Conservation (phyloP, 345 rosid genomes). For the Garcia nutans region DNA sequence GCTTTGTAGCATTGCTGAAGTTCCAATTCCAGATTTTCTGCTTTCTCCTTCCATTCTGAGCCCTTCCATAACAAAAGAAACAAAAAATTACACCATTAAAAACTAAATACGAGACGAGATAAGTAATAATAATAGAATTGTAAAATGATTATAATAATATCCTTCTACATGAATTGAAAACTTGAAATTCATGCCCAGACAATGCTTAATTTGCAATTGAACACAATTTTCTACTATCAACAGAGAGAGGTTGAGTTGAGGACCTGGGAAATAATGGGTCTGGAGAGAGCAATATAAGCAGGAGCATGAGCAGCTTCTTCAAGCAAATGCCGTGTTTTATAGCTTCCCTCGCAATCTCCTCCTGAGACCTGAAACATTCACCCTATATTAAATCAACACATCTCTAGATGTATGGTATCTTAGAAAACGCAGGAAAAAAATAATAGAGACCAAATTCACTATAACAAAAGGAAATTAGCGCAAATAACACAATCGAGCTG, state of each 20-base stretch:
- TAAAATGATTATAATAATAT: background rate
- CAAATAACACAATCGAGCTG: background rate
- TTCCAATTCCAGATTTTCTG: conserved; percentile 68
- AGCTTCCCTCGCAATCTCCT: conserved; percentile 59
- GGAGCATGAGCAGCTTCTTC: conserved; percentile 97
- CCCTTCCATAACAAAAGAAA: conserved; percentile 41
- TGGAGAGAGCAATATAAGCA: conserved; percentile 70
- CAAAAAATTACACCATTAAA: background rate
- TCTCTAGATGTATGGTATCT: background rate
- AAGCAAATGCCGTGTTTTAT: conserved; percentile 76
- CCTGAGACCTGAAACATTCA: conserved; percentile 28
- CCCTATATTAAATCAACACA: background rate
- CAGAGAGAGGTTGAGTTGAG: background rate
- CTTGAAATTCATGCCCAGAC: background rate
- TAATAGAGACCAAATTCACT: background rate
- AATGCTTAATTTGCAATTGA: background rate
- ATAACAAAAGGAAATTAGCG: background rate
- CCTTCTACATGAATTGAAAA: background rate
- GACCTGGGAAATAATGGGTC: conserved; percentile 82
- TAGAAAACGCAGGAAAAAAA: background rate
- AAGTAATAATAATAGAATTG: background rate
- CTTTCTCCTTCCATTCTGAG: conserved; percentile 94
- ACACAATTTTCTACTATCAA: background rate
- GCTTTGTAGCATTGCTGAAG: conserved; percentile 94
- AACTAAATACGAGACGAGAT: background rate